These are phyloP conservation scores for Leptomonas pyrrhocoris DNA, from an alignment of 208 protist species.

Conservation along the genomic window DNA sequence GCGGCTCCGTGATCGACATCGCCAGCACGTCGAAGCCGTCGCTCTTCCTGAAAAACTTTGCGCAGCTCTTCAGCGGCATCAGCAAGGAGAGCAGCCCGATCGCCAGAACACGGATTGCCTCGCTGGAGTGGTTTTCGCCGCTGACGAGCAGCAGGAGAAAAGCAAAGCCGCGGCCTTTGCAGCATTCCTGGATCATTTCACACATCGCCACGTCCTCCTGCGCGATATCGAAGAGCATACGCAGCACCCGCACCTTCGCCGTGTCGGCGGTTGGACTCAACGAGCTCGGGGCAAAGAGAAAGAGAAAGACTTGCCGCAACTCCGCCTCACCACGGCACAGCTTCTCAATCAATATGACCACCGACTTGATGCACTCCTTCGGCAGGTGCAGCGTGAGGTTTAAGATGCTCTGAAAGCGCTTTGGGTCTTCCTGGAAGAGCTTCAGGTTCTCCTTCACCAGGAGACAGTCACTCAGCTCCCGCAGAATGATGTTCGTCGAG, in stretches of 20 bases:
- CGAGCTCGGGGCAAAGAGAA: slow-evolving; percentile 54
- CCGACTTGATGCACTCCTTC: slow-evolving; percentile 68
- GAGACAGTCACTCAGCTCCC: slow-evolving; percentile 84
- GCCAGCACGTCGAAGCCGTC: slow-evolving; percentile 75
- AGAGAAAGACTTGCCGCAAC: slow-evolving; percentile 65
- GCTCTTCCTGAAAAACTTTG: slow-evolving; percentile 62
- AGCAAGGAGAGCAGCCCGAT: slow-evolving; percentile 85
- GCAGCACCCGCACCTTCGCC: slow-evolving; percentile 76
- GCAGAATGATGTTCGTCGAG: slow-evolving; percentile 66
- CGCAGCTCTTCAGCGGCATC: slow-evolving; percentile 64
- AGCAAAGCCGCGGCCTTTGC: slow-evolving; percentile 58
- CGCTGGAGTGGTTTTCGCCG: slow-evolving; percentile 75
- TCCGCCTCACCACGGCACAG: slow-evolving; percentile 73
- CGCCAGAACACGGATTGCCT: slow-evolving; percentile 78
- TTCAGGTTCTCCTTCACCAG: slow-evolving; percentile 63
- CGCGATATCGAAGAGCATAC: slow-evolving; percentile 91
- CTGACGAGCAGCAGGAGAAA: slow-evolving; percentile 74
- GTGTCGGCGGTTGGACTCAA: slow-evolving; percentile 40
- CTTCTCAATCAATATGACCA: slow-evolving; percentile 86
- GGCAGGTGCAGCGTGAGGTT: slow-evolving; percentile 57
- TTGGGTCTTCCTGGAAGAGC: slow-evolving; percentile 58
- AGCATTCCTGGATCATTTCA: slow-evolving; percentile 62
- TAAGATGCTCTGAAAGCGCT: slow-evolving; percentile 67
- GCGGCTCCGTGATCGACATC: slow-evolving; percentile 54
- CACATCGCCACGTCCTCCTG: slow-evolving; percentile 68